Conservation (phyloP, 1,139 yeast species). For the Debaryomycetaceae sp. region DNA sequence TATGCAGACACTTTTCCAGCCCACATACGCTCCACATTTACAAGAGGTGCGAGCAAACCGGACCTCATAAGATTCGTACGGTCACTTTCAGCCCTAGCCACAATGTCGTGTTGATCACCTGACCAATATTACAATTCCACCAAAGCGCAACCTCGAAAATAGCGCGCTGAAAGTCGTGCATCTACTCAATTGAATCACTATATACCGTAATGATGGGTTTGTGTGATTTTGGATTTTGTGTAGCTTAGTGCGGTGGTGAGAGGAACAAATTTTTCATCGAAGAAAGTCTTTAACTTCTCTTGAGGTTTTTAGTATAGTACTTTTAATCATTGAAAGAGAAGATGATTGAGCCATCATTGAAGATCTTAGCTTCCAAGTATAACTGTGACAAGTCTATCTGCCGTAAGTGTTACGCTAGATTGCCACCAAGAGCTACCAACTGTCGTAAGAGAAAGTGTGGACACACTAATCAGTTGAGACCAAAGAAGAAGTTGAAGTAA, state of each 20-base stretch:
- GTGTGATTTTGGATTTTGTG: slow-evolving; percentile 3
- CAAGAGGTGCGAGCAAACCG: neutral
- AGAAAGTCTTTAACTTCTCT: neutral
- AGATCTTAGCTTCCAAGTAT: slow-evolving; percentile 98
- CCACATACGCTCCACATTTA: neutral
- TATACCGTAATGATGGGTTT: slow-evolving; percentile 1
- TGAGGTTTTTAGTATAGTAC: neutral
- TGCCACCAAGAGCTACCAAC: slow-evolving; percentile 99
- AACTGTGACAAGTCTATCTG: slow-evolving; percentile 99
- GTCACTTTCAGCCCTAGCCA: neutral
- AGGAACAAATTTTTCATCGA: neutral
- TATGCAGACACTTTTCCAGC: neutral
- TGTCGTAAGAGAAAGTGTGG: slow-evolving; percentile 99
- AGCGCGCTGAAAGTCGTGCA: neutral
- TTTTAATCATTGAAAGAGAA: slow-evolving; percentile 12
- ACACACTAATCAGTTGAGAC: slow-evolving; percentile 99
- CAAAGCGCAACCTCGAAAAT: neutral
- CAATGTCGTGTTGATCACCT: neutral
- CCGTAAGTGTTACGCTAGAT: slow-evolving; percentile 99
- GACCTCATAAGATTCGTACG: neutral
- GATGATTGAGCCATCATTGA: slow-evolving; percentile 98
- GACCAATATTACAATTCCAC: neutral
- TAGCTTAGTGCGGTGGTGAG: neutral
- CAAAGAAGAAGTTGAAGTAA: slow-evolving; percentile 99
- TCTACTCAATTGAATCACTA: neutral